Evolutionary conservation across 148 eudicot species (phyloP).

Genomic region (Persicaria maculosa): DNA sequence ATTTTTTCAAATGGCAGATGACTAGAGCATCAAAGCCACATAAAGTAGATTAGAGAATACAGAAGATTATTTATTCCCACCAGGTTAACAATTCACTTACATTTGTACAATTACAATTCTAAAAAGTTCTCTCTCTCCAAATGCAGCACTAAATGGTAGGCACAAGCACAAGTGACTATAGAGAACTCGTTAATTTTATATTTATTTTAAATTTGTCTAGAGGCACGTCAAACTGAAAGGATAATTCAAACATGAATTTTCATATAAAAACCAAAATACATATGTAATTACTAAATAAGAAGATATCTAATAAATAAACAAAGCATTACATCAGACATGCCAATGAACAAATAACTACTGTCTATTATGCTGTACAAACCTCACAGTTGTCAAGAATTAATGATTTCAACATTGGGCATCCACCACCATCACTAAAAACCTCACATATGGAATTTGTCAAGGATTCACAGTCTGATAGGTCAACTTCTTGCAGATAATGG

Average conservation of each 20-base stretch:
- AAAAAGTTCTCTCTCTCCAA: neutral
- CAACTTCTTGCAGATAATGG: conserved; percentile 45
- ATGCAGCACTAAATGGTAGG: neutral
- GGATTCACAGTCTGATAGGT: conserved; percentile 65
- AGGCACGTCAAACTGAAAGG: neutral
- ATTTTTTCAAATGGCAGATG: neutral
- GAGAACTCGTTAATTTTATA: neutral
- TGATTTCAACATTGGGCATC: conserved; percentile 50
- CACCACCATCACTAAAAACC: conserved; percentile 55
- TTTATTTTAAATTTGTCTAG: neutral
- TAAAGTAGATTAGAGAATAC: neutral
- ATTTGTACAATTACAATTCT: neutral
- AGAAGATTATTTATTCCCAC: neutral
- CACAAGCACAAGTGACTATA: neutral
- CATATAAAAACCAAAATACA: neutral
- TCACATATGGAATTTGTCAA: conserved; percentile 47
- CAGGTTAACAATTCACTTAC: neutral
- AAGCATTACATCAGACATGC: neutral
- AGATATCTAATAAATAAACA: neutral
- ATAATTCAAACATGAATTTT: neutral
- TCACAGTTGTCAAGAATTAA: conserved; percentile 56
- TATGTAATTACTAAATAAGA: neutral
- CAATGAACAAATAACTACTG: neutral
- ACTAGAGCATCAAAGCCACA: neutral
- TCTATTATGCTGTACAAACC: conserved; percentile 24